Base-by-base conservation (phyloP, 805 yeast genomes). In the Schwanniomyces yamadae region DNA sequence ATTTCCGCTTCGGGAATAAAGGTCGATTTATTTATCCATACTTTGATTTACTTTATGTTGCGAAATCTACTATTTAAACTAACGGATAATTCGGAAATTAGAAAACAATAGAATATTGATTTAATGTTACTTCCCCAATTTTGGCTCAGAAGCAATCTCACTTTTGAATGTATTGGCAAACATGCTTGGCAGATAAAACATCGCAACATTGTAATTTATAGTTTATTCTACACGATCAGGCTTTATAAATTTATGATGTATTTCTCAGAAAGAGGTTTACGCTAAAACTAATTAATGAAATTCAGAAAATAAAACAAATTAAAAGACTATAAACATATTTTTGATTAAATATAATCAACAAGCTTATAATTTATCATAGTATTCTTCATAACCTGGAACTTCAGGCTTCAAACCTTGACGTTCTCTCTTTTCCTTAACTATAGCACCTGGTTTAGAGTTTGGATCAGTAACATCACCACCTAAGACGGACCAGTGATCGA, bases 381-480 rank as follows among this genome's bases (percentile, higher is more conserved):
- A 93, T 79, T 93, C 97, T 79, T 88, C 96, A 86, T 91, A 93
- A 71, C 95, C 96, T 77, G 98, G 98, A 73, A 91, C 96, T 61
- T 70, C 83, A 63, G 87, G 91, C 86, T 91, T 91, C 81, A 87
- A 69, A 80, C 98, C 98, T 70, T 84, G 87, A 76, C 97, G 84
- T 82, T 83, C 85, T 79, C 99, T 87, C 73, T 75, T 70, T 42
- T 55, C 75, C 50, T 60, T 55, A 59, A 73, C 81, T 61, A 77
- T 70, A 43, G 68, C 67, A 75, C 82, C 82, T 49, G 81, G 78
- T 68, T 77, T 77, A 48, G 80, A 52, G 61, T 82, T 55, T 67
- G 90, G 82, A 75, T 91, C 98, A 55, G 84, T 75, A 69, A 95
- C 95, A 74, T 89, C 93, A 73, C 96, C 95, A 57, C 67, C 64